Conservation (phyloP, 352 stramenopile genomes). For the Phytophthora hybrid region DNA sequence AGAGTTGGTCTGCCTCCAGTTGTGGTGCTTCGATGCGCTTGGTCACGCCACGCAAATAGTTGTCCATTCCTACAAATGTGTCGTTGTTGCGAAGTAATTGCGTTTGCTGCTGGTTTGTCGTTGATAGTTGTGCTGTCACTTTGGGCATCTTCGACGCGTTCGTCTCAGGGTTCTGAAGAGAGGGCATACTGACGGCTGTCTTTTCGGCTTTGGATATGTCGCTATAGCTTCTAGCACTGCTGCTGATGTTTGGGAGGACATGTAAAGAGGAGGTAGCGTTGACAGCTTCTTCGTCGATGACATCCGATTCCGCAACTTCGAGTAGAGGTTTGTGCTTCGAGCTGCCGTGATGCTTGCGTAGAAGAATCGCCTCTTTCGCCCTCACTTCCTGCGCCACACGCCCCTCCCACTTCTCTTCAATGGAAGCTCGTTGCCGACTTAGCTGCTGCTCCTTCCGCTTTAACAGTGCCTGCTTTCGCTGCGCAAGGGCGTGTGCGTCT, state of each 20-base stretch:
- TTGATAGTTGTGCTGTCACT: slow-evolving; percentile 1
- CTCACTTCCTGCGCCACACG: slow-evolving; percentile 50
- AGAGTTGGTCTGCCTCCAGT: slow-evolving; percentile 55
- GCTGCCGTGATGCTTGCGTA: slow-evolving; percentile 19
- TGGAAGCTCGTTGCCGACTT: slow-evolving; percentile 23
- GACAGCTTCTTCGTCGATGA: neutral
- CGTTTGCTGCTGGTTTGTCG: slow-evolving; percentile 20
- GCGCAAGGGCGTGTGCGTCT: slow-evolving; percentile 20
- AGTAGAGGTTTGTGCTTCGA: slow-evolving; percentile 2
- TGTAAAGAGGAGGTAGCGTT: slow-evolving; percentile 11
- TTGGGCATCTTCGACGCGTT: slow-evolving; percentile 14
- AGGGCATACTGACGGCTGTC: slow-evolving; percentile 25
- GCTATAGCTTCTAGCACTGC: slow-evolving; percentile 9
- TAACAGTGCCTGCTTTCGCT: slow-evolving; percentile 35
- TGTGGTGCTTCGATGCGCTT: slow-evolving; percentile 51
- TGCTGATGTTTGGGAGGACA: slow-evolving; percentile 17
- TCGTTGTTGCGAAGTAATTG: slow-evolving; percentile 37
- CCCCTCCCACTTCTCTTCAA: slow-evolving; percentile 57
- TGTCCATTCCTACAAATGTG: slow-evolving; percentile 56
- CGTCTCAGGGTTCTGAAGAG: slow-evolving; percentile 23
- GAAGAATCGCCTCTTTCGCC: slow-evolving; percentile 57
- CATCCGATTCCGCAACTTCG: neutral
- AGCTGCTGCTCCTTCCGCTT: slow-evolving; percentile 31
- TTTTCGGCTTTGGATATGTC: slow-evolving; percentile 2
- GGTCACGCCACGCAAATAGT: slow-evolving; percentile 68